phyloP scores from a whole-genome alignment of 768 basidiomycete genomes.

The Leccinum ochraceum region DNA sequence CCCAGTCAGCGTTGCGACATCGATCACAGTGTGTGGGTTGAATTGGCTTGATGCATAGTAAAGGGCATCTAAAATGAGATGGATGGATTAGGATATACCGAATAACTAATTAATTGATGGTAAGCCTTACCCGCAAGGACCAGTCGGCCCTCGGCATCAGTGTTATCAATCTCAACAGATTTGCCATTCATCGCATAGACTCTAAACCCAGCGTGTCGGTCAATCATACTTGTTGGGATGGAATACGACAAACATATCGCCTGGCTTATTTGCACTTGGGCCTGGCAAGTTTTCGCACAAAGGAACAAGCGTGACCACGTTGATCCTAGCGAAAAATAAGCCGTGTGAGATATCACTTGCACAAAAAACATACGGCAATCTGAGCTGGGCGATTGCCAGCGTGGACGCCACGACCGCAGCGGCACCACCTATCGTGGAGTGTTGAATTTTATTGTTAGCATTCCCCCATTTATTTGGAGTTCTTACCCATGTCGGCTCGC shows the following conservation, averaged over 20 bases:
- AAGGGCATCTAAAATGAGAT: constrained; percentile 59
- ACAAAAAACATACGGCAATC: constrained; percentile 63
- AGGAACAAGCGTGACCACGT: constrained; percentile 71
- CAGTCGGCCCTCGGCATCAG: constrained; percentile 81
- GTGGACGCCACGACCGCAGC: constrained; percentile 74
- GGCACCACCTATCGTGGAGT: constrained; percentile 57
- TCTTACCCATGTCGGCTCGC: constrained; percentile 83
- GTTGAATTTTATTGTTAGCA: not conserved
- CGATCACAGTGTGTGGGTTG: constrained; percentile 81
- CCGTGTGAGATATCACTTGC: not conserved
- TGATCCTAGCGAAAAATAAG: constrained; percentile 49
- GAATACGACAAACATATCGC: constrained; percentile 63
- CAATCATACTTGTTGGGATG: not conserved
- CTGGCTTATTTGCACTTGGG: constrained; percentile 66
- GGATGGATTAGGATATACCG: not conserved
- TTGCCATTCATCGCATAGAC: constrained; percentile 89
- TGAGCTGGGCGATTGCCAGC: constrained; percentile 77
- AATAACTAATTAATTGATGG: not conserved
- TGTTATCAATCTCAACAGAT: constrained; percentile 84
- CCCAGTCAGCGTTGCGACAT: constrained; percentile 89
- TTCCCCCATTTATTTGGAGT: not conserved
- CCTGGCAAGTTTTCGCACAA: constrained; percentile 88
- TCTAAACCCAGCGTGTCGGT: constrained; percentile 35
- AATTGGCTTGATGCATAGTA: constrained; percentile 78
- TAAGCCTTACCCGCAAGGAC: constrained; percentile 60